Evolutionary conservation across 257 asterid genomes (phyloP).

Genomic region (Solanum etuberosum): DNA sequence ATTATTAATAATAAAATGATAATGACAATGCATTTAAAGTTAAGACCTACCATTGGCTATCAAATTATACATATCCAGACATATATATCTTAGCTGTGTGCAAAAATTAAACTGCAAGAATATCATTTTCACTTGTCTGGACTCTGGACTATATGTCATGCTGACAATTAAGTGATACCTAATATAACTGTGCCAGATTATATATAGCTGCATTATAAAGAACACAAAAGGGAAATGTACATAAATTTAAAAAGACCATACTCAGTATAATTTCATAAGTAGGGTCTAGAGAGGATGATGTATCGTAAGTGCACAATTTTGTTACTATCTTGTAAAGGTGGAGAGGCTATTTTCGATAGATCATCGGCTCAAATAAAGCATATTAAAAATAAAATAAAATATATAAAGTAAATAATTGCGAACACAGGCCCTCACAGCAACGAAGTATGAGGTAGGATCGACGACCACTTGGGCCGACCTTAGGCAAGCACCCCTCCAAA

Average conservation of each 20-base stretch:
- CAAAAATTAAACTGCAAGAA: neutral
- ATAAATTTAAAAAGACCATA: neutral
- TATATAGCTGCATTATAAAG: neutral
- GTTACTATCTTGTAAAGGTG: too few species aligned
- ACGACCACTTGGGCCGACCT: conserved; percentile 29
- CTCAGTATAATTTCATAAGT: neutral
- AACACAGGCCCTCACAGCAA: too few species aligned
- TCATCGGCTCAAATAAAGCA: neutral
- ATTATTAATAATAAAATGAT: neutral
- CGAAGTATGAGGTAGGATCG: too few species aligned
- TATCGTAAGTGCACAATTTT: too few species aligned
- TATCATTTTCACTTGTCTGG: neutral
- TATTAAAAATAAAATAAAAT: too few species aligned
- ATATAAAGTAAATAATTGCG: too few species aligned
- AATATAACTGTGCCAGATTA: neutral
- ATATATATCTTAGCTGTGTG: neutral
- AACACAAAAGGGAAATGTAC: neutral
- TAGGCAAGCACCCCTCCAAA: conserved; percentile 14
- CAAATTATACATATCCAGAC: neutral
- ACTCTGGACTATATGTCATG: neutral
- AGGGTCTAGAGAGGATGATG: neutral
- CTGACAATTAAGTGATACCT: neutral
- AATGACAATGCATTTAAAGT: neutral
- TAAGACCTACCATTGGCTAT: neutral
- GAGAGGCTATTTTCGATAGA: neutral